Evolutionary conservation across 164 flowering plant species (phyloP), one percentile per base, ranked within the genome.

Genomic region (Umbilicus rupestris): DNA sequence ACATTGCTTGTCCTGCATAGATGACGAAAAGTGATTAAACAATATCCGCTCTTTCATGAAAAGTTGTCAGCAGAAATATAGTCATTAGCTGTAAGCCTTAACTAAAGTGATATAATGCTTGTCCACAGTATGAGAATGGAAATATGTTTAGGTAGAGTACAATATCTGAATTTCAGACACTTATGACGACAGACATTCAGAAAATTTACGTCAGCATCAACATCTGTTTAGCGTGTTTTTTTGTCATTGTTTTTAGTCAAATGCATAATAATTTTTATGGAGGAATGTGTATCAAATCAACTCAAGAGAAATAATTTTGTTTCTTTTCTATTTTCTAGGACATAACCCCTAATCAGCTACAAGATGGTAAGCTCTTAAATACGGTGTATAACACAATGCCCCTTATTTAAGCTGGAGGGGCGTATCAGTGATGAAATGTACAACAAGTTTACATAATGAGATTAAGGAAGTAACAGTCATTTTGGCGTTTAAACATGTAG

Each of bases 321-420:
- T 7, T 69, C 39, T 33, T 58, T 29, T 74, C 70, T 29, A 22
- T 68, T 75, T 76, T 76, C 70, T 88, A 93, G 98, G 97, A 90
- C 47, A 64, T 90, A 75, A 76, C 85, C 24, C 98, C 98, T 42
- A 85, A 82, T 74, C 92, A 93, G 75, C 90, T 93, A 45, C 98
- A 93, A 73, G 87, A 89, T 64, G 98, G n/a, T n/a, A 50, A 77
- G 81, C 74, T 63, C 33, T 55, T 28, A 55, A 19, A 55, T 28
- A 28, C 22, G 19, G 24, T 5, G 28, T 6, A 41, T 12, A 41
- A 35, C 4, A 0, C 7, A 35, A 35, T 3, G 37, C 37, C 37
- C 37, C 8, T 47, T 47, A n/a, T n/a, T 7, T 47, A 47, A n/a
- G n/a, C n/a, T n/a, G n/a, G n/a, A n/a, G n/a, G n/a, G n/a, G n/a